Evolutionary conservation across 306 rosid genomes (phyloP), one percentile per base, ranked within the genome.

Genomic region (Cucurbita maxima): DNA sequence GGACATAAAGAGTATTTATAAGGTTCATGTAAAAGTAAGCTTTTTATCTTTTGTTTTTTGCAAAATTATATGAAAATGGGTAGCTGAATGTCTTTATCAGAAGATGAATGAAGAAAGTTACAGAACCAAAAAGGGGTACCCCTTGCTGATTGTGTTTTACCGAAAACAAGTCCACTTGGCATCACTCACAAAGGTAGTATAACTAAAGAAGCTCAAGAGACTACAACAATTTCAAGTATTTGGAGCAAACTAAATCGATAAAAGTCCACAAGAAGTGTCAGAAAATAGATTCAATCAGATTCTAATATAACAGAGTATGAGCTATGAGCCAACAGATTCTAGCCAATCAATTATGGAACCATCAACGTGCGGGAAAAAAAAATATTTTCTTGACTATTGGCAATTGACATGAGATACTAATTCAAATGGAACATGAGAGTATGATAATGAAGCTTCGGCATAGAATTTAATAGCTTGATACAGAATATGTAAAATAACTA

Each of bases 1-100:
- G 72, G 48, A 76, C 82, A 68, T 63, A 41, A 70, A 77, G 71
- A 71, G 40, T 47, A 15, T 69, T 69, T 70, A 48, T 30, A 50
- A 15, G 20, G 43, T 50, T 25, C 15, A 16, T 14, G 55, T 50
- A 34, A 50, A 47, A 50, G 4, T 4, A 22, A 47, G 20, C 8
- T 69, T 70, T 70, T 69, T 0, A 47, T 20, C 8, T 69, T 70
- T 70, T 69, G 0, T 69, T n/a, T 16, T 69, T 30, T 13, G 8
- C 43, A 4, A 70, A 16, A 70, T 30, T 70, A 9, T 50, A 10
- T 64, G 50, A 19, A 64, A 64, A 64, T 43, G 52, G 37, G 53
- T 4, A 18, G 44, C 53, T 3, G 3, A 50, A 40, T 11, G 52
- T 19, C 36, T 18, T 64, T 41, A 64, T 40, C 52, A 64, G 71